phyloP scores from a whole-genome alignment of 2,329 filamentous ascomycete genomes.

The Scedosporium dehoogii region DNA sequence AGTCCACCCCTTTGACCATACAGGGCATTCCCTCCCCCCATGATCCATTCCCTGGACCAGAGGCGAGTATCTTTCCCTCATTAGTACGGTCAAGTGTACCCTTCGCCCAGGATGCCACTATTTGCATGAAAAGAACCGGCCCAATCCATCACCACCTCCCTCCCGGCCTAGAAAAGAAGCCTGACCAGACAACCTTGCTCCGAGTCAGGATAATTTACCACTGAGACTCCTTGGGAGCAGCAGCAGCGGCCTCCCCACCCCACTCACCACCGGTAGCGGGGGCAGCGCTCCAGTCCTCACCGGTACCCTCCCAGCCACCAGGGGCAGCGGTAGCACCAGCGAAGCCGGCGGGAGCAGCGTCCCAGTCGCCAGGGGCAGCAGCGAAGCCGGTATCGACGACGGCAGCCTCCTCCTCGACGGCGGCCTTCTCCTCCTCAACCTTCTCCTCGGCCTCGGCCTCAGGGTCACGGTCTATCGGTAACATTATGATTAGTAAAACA shows the following conservation, averaged over 20 bases:
- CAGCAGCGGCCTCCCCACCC: constrained; percentile 47
- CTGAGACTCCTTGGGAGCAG: constrained; percentile 37
- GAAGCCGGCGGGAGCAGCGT: constrained; percentile 65
- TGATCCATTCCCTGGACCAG: constrained; percentile 11
- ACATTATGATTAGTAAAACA: background rate
- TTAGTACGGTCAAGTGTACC: constrained; percentile 60
- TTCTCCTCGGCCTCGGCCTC: constrained; percentile 99
- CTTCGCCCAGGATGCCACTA: constrained; percentile 9
- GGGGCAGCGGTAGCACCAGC: constrained; percentile 43
- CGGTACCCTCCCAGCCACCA: constrained; percentile 48
- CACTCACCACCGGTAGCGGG: constrained; percentile 61
- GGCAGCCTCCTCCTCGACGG: constrained; percentile 74
- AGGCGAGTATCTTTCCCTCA: constrained; percentile 98
- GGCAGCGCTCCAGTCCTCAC: constrained; percentile 55
- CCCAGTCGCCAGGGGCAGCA: constrained; percentile 68
- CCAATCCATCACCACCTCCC: background rate
- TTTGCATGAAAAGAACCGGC: constrained; percentile 2
- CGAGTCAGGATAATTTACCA: constrained; percentile 30
- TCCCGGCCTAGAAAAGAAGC: background rate
- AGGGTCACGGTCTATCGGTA: constrained; percentile 72
- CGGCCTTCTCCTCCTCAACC: constrained; percentile 84
- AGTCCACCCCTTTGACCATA: constrained; percentile 78
- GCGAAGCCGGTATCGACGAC: constrained; percentile 66
- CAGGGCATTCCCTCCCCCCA: constrained; percentile 93
- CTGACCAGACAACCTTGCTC: background rate